Evolutionary conservation across 2,329 filamentous ascomycete genomes (phyloP).

Genomic region (Colletotrichum navitas): DNA sequence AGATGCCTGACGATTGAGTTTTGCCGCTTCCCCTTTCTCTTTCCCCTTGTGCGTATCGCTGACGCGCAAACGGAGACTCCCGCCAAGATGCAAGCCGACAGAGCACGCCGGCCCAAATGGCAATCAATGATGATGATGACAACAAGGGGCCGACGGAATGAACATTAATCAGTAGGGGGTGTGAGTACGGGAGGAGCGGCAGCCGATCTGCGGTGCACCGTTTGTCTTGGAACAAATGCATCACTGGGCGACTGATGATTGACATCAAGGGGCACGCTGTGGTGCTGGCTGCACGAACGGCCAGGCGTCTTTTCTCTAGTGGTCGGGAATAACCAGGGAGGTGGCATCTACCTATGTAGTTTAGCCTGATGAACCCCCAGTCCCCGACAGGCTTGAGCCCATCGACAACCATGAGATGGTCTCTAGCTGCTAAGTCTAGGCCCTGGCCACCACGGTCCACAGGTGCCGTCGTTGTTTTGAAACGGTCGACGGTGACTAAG

Average conservation of each 20-base stretch:
- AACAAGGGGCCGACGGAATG: not conserved
- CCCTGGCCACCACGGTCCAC: not conserved
- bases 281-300: constrained; percentile 26
- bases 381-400: not conserved
- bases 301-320: constrained; percentile 15
- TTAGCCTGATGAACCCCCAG: not conserved
- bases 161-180: not conserved
- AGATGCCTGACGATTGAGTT: not conserved
- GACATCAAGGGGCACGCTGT: not conserved
- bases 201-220: constrained; percentile 10
- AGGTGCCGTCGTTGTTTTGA: constrained; percentile 17
- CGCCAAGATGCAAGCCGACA: not conserved
- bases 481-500: constrained; percentile 26
- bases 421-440: constrained; percentile 1
- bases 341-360: constrained; percentile 12
- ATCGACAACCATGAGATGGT: not conserved
- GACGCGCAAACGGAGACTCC: not conserved
- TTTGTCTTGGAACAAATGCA: constrained; percentile 19
- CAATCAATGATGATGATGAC: not conserved
- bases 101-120: not conserved
- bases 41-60: not conserved
- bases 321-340: constrained; percentile 30
- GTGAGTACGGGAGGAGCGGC: not conserved
- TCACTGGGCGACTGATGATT: constrained; percentile 4
- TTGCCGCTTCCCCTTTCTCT: not conserved